Percentiles rank a stretch among this genome's conserved stretches.
These are phyloP conservation scores for Trichosporon sp. DNA, from an alignment of 1,284 basidiomycete species.

Conservation along the genomic window DNA sequence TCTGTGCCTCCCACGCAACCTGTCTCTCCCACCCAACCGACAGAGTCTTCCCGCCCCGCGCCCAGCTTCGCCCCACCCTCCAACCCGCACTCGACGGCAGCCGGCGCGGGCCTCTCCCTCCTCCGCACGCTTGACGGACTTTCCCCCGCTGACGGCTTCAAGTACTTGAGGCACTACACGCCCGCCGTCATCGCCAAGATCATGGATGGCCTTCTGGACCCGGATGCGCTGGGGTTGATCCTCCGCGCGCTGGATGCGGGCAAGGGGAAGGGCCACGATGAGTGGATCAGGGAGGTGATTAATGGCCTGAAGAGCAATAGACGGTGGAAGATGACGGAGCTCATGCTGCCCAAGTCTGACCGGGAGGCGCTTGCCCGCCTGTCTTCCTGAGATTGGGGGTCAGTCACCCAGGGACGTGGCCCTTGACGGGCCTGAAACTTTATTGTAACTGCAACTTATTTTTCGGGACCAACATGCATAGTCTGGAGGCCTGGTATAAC, in stretches of 20 bases:
- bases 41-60: neutral
- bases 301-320: slow-evolving; percentile 36
- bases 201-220: slow-evolving; percentile 45
- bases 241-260: slow-evolving; percentile 30
- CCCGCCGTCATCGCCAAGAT: slow-evolving; percentile 36
- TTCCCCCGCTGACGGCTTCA: slow-evolving; percentile 19
- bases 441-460: neutral
- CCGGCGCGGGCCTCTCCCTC: slow-evolving; percentile 45
- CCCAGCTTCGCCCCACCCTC: neutral
- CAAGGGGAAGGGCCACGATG: slow-evolving; percentile 1
- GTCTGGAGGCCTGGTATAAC: slow-evolving; percentile 5
- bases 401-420: neutral
- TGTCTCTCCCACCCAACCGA: neutral
- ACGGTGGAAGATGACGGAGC: slow-evolving; percentile 45
- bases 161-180: slow-evolving; percentile 36
- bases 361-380: slow-evolving; percentile 2
- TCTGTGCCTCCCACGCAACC: no score
- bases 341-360: slow-evolving; percentile 37
- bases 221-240: slow-evolving; percentile 46
- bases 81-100: slow-evolving; percentile 37
- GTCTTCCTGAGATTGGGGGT: neutral
- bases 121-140: slow-evolving; percentile 34
- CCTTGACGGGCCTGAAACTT: neutral
- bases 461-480: slow-evolving; percentile 17
- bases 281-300: slow-evolving; percentile 33